A percentile compares a stretch with the other conserved stretches of the same genome.
These are phyloP conservation scores for Suhomyces anneliseae DNA, from an alignment of 1,139 yeast species.

Conservation along the genomic window DNA sequence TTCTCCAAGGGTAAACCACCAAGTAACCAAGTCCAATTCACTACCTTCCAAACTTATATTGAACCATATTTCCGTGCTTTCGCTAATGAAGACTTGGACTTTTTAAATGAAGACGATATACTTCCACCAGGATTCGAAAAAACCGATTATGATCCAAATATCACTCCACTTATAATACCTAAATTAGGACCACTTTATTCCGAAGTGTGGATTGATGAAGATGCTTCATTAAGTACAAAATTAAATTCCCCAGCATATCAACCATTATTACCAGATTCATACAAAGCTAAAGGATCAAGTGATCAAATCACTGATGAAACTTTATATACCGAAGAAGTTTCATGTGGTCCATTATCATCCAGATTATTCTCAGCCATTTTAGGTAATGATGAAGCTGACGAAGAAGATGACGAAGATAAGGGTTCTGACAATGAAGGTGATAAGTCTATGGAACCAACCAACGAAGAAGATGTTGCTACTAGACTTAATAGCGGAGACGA, in stretches of 20 bases:
- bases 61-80: constrained; percentile 83
- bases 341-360: constrained; percentile 91
- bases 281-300: constrained; percentile 63
- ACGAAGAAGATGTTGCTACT: constrained; percentile 35
- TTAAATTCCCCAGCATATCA: constrained; percentile 39
- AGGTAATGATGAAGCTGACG: constrained; percentile 48
- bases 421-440: constrained; percentile 16
- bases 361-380: constrained; percentile 80
- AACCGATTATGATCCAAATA: constrained; percentile 58
- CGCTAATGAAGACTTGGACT: constrained; percentile 76
- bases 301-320: constrained; percentile 60
- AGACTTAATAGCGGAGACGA: constrained; percentile 38
- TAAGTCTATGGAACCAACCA: constrained; percentile 6
- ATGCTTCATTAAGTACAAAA: constrained; percentile 46
- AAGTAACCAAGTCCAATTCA: constrained; percentile 86
- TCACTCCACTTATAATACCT: constrained; percentile 75
- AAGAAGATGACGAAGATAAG: constrained; percentile 25
- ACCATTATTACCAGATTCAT: constrained; percentile 43
- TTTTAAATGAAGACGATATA: constrained; percentile 61
- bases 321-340: constrained; percentile 69
- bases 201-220: constrained; percentile 87
- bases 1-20: constrained; percentile 81
- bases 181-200: constrained; percentile 80
- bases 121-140: constrained; percentile 54
- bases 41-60: constrained; percentile 80